A percentile compares a stretch with the other conserved stretches of the same genome.
Conservation (phyloP, 2,329 filamentous ascomycete genomes). For the Thelonectria discophora region DNA sequence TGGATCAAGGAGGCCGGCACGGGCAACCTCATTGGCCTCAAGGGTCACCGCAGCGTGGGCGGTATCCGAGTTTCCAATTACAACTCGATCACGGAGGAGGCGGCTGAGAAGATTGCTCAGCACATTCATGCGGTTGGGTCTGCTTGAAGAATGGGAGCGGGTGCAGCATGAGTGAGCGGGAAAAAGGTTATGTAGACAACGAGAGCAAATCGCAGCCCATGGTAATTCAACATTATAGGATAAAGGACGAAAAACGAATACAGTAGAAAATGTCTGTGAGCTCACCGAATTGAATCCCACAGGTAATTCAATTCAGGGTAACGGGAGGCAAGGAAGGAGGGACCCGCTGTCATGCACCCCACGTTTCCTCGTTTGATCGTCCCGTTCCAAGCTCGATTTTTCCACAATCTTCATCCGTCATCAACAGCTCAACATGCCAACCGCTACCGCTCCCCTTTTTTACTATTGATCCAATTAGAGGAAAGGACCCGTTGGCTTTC, state of each 20-base stretch:
- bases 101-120: constrained; percentile 71
- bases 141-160: constrained; percentile 2
- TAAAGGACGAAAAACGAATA: background rate
- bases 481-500: background rate
- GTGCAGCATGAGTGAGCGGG: background rate
- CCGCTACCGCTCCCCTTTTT: constrained; percentile 7
- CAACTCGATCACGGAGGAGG: constrained; percentile 78
- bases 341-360: constrained; percentile 21
- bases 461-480: background rate
- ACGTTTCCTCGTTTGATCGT: constrained; percentile 5
- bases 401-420: background rate
- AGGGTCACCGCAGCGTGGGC: constrained; percentile 82
- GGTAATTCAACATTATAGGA: background rate
- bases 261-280: background rate
- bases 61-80: constrained; percentile 85
- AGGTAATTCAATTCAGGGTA: no score
- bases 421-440: background rate
- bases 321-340: background rate
- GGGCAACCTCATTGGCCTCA: constrained; percentile 78
- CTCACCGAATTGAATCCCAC: no score
- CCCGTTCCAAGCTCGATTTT: background rate
- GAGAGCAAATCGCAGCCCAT: background rate
- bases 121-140: constrained; percentile 67
- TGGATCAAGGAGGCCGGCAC: constrained; percentile 80
- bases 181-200: background rate